Percentiles rank a stretch among this genome's conserved stretches.
phyloP scores from a whole-genome alignment of 2,329 filamentous ascomycete species.

The Diplodia mutila region DNA sequence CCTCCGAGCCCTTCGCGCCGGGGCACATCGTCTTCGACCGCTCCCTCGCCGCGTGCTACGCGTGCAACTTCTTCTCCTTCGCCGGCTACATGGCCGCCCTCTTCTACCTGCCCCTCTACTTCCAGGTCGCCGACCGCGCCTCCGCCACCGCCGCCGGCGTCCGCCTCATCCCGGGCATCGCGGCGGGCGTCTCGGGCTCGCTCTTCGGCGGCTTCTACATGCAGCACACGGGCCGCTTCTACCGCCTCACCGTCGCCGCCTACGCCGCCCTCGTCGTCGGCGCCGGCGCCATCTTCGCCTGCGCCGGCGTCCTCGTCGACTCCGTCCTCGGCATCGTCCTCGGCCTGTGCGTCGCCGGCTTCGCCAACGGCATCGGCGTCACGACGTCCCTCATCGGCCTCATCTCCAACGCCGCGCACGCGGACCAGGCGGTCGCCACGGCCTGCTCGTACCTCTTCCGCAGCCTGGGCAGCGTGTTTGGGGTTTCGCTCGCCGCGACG shows the following conservation, averaged over 20 bases:
- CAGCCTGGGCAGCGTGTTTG: constrained; percentile 67
- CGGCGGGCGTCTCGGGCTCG: constrained; percentile 65
- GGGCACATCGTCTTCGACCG: constrained; percentile 72
- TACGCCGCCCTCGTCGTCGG: constrained; percentile 61
- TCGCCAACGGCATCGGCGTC: constrained; percentile 64
- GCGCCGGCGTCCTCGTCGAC: constrained; percentile 57
- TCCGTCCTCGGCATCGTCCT: constrained; percentile 59
- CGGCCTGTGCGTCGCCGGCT: constrained; percentile 59
- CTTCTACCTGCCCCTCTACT: constrained; percentile 61
- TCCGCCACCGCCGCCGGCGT: constrained; percentile 33
- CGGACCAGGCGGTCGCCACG: constrained; percentile 74
- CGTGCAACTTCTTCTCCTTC: constrained; percentile 73
- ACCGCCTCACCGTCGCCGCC: constrained; percentile 65
- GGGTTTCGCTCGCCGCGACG: constrained; percentile 71
- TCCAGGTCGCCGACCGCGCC: constrained; percentile 33
- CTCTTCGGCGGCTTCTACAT: constrained; percentile 69
- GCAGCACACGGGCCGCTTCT: constrained; percentile 71
- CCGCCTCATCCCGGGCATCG: constrained; percentile 62
- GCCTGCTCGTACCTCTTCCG: constrained; percentile 83
- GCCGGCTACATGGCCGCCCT: constrained; percentile 62
- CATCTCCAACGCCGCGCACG: constrained; percentile 67
- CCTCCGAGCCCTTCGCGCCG: constrained; percentile 73
- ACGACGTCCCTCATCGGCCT: constrained; percentile 73
- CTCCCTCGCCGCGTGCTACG: constrained; percentile 68
- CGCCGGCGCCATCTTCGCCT: constrained; percentile 60